Evolutionary conservation across 2,329 filamentous ascomycete genomes (phyloP).

Genomic region (Pestalotiopsis sp.): DNA sequence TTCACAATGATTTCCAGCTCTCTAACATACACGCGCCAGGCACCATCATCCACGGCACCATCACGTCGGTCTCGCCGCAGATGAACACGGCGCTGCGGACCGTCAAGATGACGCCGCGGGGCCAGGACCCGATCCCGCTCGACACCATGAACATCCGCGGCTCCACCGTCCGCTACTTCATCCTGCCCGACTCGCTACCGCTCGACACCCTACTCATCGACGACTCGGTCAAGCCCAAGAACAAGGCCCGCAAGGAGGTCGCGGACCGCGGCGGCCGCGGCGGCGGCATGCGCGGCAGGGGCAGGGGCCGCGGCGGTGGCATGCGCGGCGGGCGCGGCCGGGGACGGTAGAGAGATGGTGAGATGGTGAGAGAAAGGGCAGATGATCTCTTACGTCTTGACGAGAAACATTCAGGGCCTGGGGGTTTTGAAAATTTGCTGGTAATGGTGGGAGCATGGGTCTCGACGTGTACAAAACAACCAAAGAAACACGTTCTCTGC

Average conservation of each 20-base stretch:
- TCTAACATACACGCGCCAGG: slow-evolving; percentile 42
- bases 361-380: not conserved
- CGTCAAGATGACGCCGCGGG: slow-evolving; percentile 93
- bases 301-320: slow-evolving; percentile 29
- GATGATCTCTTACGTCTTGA: not conserved
- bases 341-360: not conserved
- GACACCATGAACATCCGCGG: slow-evolving; percentile 97
- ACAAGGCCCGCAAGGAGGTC: slow-evolving; percentile 95
- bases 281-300: slow-evolving; percentile 53
- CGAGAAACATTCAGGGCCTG: not conserved
- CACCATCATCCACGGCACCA: slow-evolving; percentile 95
- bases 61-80: slow-evolving; percentile 93
- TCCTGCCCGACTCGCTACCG: slow-evolving; percentile 92
- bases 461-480: not conserved
- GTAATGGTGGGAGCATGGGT: not conserved
- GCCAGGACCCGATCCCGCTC: slow-evolving; percentile 83
- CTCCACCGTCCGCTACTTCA: slow-evolving; percentile 94
- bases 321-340: slow-evolving; percentile 21
- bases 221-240: slow-evolving; percentile 97
- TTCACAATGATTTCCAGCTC: not conserved
- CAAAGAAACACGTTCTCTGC: not conserved
- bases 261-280: slow-evolving; percentile 62
- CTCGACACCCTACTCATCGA: slow-evolving; percentile 95
- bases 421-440: not conserved
- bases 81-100: slow-evolving; percentile 98